Evolutionary conservation across 768 basidiomycete species (phyloP), one percentile per base, ranked within the genome.

Genomic region (Boletus tylopilopsis): DNA sequence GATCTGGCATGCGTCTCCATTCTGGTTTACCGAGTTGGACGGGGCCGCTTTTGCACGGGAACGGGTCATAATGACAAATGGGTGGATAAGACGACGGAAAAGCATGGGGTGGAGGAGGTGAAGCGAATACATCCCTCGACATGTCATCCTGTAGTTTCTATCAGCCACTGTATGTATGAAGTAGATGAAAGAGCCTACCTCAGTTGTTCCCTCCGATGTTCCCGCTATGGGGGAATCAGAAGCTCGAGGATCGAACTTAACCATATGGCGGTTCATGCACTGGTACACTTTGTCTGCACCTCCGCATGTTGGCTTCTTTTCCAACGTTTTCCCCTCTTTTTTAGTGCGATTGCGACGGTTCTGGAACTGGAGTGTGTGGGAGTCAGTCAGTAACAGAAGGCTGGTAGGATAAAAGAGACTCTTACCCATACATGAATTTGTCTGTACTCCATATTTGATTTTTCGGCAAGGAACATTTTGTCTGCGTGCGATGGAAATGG

Each of bases 361-460:
- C 40, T 59, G 57, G 5, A 58, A 58, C 57, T 58, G 9, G 0
- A n/a, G 4, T 25, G 3, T 5, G 1, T 7, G 0, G 18, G 44
- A 24, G 8, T 29, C 2, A 2, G 11, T 32, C 9, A 40, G 45
- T 1, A n/a, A 11, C 0, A 0, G 11, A 21, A 1, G 0, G 15
- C 5, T 2, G 13, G 1, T 21, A 0, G 3, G 1, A 13, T 1
- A 7, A 19, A n/a, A n/a, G n/a, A n/a, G n/a, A 2, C 27, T 10
- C 56, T 32, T 1, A 58, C 56, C 57, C 57, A 58, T 8, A 55
- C 48, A n/a, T 58, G 57, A 0, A 58, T 55, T 59, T 58, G 57
- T 15, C 30, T 49, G 5, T 59, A 58, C 0, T 49, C 3, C 52
- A 58, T 58, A 0, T 45, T 24, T 0, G 57, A 47, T 4, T 49